Conservation (phyloP, 306 rosid genomes). For the Herpetospermum pedunculosum region DNA sequence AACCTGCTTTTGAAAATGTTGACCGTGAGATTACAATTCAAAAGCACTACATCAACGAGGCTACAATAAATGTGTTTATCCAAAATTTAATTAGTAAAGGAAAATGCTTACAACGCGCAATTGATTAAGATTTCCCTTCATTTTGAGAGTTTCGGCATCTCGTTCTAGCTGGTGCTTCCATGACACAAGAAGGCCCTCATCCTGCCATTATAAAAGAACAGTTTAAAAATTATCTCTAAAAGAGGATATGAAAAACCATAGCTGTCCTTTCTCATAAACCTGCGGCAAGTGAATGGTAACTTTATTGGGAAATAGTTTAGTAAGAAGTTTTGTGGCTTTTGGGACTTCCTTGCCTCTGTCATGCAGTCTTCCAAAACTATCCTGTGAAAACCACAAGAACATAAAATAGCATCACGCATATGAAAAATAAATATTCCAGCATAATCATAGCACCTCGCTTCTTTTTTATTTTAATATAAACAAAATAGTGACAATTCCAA, state of each 20-base stretch:
- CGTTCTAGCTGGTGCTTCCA: constrained; percentile 93
- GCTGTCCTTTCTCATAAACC: constrained; percentile 39
- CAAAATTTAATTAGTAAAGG: neutral
- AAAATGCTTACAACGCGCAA: constrained; percentile 49
- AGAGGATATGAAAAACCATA: neutral
- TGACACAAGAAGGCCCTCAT: constrained; percentile 74
- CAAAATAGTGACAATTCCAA: neutral
- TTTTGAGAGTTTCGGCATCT: constrained; percentile 85
- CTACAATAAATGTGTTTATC: neutral
- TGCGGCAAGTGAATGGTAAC: constrained; percentile 95
- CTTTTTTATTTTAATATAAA: neutral
- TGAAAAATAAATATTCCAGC: neutral
- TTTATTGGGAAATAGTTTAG: constrained; percentile 97
- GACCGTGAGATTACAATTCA: constrained; percentile 7
- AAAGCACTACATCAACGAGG: neutral
- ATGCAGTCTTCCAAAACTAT: constrained; percentile 95
- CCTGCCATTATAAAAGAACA: constrained; percentile 33
- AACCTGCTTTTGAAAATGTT: constrained; percentile 44
- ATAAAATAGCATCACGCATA: neutral
- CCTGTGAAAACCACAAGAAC: constrained; percentile 38
- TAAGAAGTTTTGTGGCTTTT: constrained; percentile 82
- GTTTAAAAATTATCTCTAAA: neutral
- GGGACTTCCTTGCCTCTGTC: constrained; percentile 97
- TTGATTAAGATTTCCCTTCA: constrained; percentile 80
- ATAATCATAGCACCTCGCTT: neutral